Evolutionary conservation across 75 land plant genomes (phyloP), one percentile per base, ranked within the genome.

Genomic region (Cupressus sempervirens): DNA sequence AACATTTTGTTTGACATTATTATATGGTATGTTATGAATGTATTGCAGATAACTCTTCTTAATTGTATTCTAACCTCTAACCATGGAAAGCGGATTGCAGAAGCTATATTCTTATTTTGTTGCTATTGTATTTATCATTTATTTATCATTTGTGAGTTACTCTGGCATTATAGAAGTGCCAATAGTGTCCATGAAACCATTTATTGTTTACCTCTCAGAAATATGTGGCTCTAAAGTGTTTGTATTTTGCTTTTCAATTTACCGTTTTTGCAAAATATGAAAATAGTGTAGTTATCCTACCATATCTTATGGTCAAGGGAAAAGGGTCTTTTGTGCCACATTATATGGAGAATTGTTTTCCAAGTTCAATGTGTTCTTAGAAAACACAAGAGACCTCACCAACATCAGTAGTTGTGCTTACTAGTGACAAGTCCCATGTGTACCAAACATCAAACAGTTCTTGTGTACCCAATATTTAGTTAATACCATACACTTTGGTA

Each of bases 1-100:
- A 72, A 72, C 32, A 32, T 72, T 15, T 72, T 72, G 74, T 72
- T 72, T 72, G 35, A 72, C 30, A 32, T 0, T 68, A 68, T 68
- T 68, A 34, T 30, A 13, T 72, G 32, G 34, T 72, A 35, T 13
- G 7, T 72, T 53, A 26, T 36, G 20, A 82, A 30, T 9, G 13
- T 65, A 35, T 29, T 62, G 85, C 96, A 98, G 99, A 98, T 98
- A 35, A 98, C 99, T 35, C 89, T 98, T 72, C 89, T 98, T 11
- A 98, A 98, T 76, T 93, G 96, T 86, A 96, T 98, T n/a, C 88
- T 98, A 76, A 98, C 97, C 65, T 98, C 92, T 41, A 86, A 98
- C 3, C 99, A 98, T 89, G 99, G 99, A 85, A 98, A 98, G 76
- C 87, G 94, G 48, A 94, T 98, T 73, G 99, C 99, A 53, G 97